Percentiles rank a stretch among this genome's conserved stretches.
Conservation (phyloP, 179 eudicot genomes). For the Corrigiola litoralis region DNA sequence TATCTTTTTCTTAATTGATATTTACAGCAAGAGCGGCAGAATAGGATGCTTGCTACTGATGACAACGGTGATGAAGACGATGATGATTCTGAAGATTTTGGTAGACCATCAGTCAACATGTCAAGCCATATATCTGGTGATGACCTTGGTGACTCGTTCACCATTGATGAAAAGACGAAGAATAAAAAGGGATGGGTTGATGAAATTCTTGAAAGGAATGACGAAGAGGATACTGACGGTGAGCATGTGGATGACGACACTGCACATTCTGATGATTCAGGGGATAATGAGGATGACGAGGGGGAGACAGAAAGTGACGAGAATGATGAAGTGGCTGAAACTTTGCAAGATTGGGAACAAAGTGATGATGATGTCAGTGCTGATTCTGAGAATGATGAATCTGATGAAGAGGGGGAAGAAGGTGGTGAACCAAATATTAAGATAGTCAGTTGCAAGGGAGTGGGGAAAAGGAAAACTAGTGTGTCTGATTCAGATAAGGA, state of each 20-base stretch:
- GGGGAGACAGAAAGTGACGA: conserved; percentile 47
- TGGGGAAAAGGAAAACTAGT: conserved; percentile 25
- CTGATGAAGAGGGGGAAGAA: conserved; percentile 32
- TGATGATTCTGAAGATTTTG: conserved; percentile 43
- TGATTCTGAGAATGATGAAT: conserved; percentile 35
- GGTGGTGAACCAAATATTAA: conserved; percentile 19
- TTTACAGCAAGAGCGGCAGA: conserved; percentile 74
- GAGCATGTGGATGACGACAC: conserved; percentile 43
- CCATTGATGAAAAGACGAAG: conserved; percentile 44
- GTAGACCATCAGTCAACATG: conserved; percentile 28
- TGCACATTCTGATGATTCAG: conserved; percentile 43
- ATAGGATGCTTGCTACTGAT: conserved; percentile 81
- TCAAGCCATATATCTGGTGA: conserved; percentile 83
- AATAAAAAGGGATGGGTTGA: conserved; percentile 64
- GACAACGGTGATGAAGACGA: conserved; percentile 67
- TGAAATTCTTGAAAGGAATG: conserved; percentile 47
- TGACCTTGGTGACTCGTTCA: conserved; percentile 96
- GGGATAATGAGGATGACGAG: conserved; percentile 41
- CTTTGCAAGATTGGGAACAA: conserved; percentile 92
- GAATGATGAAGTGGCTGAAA: conserved; percentile 35
- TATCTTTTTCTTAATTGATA: conserved; percentile 9
- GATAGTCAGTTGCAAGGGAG: conserved; percentile 9
- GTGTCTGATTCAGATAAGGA: conserved; percentile 18
- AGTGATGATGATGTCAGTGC: conserved; percentile 66
- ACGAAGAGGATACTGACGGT: conserved; percentile 31